Conservation (phyloP, 179 eudicot species). For the Silene vulgaris region DNA sequence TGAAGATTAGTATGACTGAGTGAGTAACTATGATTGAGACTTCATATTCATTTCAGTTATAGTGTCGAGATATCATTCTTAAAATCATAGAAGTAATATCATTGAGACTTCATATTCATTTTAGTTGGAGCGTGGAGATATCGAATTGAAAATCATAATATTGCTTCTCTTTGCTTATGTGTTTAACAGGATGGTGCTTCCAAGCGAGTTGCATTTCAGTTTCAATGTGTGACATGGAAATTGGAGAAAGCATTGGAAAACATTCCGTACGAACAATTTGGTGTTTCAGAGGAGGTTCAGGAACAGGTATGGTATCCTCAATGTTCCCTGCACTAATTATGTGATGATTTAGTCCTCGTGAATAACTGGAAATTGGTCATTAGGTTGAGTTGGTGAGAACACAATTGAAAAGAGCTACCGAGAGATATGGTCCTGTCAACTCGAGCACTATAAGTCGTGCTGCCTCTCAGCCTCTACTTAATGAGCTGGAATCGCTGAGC, state of each 20-base stretch:
- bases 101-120: too few relatives aligned
- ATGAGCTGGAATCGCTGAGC: constrained; percentile 41
- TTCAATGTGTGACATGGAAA: constrained; percentile 75
- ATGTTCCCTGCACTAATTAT: background rate
- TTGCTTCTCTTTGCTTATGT: constrained; percentile 18
- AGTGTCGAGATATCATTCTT: too few relatives aligned
- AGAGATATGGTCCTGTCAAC: constrained; percentile 54
- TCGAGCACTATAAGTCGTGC: constrained; percentile 45
- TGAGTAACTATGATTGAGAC: background rate
- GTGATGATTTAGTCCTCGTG: background rate
- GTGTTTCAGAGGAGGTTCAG: constrained; percentile 83
- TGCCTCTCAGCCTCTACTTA: constrained; percentile 56
- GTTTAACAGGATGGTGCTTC: constrained; percentile 53
- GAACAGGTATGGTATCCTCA: constrained; percentile 55
- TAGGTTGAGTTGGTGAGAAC: constrained; percentile 79
- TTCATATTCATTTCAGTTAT: background rate
- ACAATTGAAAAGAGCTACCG: constrained; percentile 71
- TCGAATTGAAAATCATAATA: too few relatives aligned
- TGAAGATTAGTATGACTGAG: background rate
- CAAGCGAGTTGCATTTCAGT: constrained; percentile 57
- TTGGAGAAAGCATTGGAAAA: constrained; percentile 57
- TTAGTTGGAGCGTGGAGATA: background rate
- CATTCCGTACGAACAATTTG: constrained; percentile 55
- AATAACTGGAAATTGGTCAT: constrained; percentile 8
- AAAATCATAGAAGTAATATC: too few relatives aligned